These are phyloP conservation scores for Phytophthora foliorum DNA, from an alignment of 352 stramenopile species.

Conservation along the genomic window DNA sequence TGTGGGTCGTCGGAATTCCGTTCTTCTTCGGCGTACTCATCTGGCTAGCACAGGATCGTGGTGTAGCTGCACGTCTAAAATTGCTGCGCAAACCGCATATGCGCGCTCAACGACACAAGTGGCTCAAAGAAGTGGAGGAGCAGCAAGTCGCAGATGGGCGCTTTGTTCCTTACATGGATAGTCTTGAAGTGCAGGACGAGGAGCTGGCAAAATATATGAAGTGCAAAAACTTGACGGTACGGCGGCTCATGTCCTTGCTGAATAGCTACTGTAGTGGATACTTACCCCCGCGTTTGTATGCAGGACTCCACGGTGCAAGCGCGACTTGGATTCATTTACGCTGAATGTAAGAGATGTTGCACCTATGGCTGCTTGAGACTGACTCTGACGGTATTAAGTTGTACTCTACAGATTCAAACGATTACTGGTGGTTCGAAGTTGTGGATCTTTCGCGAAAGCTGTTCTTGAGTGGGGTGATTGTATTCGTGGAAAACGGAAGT, in stretches of 20 bases:
- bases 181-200: constrained; percentile 64
- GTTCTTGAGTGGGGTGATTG: constrained; percentile 76
- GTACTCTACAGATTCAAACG: constrained; percentile 51
- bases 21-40: constrained; percentile 87
- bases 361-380: not conserved
- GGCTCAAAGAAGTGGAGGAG: constrained; percentile 64
- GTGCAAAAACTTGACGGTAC: constrained; percentile 72
- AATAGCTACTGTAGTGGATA: not conserved
- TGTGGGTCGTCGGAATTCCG: constrained; percentile 82
- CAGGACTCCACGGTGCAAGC: constrained; percentile 77
- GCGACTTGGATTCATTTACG: constrained; percentile 82
- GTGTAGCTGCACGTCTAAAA: constrained; percentile 55
- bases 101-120: constrained; percentile 57
- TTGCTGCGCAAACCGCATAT: constrained; percentile 58
- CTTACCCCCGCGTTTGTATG: constrained; percentile 1
- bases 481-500: constrained; percentile 79
- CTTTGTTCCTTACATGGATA: constrained; percentile 67
- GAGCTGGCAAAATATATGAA: constrained; percentile 83
- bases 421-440: constrained; percentile 88
- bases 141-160: constrained; percentile 58
- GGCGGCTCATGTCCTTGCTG: not conserved
- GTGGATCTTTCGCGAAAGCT: constrained; percentile 83
- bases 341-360: constrained; percentile 56
- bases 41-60: constrained; percentile 66
- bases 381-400: not conserved